Evolutionary conservation across 441 rosid genomes (phyloP), one percentile per base, ranked within the genome.

Genomic region (Gossypium schwendimanii): DNA sequence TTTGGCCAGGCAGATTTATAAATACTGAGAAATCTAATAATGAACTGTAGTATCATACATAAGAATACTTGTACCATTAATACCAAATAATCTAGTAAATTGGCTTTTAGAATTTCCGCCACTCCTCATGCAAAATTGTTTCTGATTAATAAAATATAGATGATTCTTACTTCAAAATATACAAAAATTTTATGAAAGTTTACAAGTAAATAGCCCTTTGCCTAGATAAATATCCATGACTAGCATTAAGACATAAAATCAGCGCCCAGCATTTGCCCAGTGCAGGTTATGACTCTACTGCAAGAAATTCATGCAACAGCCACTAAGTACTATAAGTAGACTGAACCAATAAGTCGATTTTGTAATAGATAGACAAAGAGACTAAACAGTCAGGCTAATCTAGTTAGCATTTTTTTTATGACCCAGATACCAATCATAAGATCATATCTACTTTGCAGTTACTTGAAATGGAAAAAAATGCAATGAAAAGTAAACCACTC

Each of bases 251-350:
- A 54, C 8, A 21, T 36, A 18, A 14, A 69, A 69, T 33, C 60
- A 28, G 17, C 11, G 64, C 73, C 63, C 39, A 61, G 59, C 47
- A 26, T 9, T 45, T 58, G 26, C 74, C 15, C 45, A 71, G 57
- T 45, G n/a, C 55, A 47, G 57, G 26, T 24, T 15, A 45, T 41
- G 53, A 11, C 45, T 15, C 60, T 28, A 61, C 24, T 10, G 61
- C 57, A 45, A n/a, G 75, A 71, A 24, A 28, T 45, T 47, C 26
- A 47, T 21, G 36, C 59, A 65, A 60, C 58, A 45, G 49, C 49
- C 17, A 72, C 20, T 2, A 17, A 15, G 45, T 26, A 10, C 12
- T 15, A 60, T 3, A 41, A 60, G 54, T 61, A 60, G 54, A 47
- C 33, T 26, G 2, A n/a, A 18, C 3, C 26, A 28, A 52, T 31